These are phyloP conservation scores for Hygrophoropsis aurantiaca DNA, from an alignment of 768 basidiomycete genomes.

Conservation along the genomic window DNA sequence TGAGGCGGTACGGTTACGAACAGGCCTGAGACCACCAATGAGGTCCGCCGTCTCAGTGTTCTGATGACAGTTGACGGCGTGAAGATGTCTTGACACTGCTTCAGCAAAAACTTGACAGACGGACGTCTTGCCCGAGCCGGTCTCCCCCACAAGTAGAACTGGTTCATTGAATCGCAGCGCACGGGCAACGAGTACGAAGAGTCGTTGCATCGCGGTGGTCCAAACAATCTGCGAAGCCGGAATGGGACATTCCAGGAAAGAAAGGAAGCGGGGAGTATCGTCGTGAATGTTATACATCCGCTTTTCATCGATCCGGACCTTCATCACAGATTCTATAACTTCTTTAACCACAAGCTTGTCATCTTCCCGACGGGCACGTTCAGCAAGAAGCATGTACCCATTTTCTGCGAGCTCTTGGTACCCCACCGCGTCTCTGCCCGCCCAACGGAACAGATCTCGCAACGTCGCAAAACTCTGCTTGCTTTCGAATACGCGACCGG, in stretches of 20 bases:
- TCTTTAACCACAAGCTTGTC: constrained; percentile 90
- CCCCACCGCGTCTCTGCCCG: constrained; percentile 81
- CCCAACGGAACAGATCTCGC: constrained; percentile 97
- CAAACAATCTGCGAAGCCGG: constrained; percentile 65
- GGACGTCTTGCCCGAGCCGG: constrained; percentile 96
- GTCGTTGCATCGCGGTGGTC: constrained; percentile 90
- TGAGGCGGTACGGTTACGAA: constrained; percentile 67
- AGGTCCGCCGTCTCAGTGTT: constrained; percentile 98
- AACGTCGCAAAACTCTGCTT: constrained; percentile 96
- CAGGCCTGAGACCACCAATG: constrained; percentile 88
- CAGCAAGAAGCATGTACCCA: constrained; percentile 96
- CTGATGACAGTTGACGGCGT: constrained; percentile 91
- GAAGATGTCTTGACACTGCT: constrained; percentile 55
- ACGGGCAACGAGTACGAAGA: constrained; percentile 82
- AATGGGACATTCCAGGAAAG: constrained; percentile 57
- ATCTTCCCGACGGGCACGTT: constrained; percentile 80
- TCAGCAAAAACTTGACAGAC: constrained; percentile 89
- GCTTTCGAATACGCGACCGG: constrained; percentile 92
- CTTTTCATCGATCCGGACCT: constrained; percentile 75
- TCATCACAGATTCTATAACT: constrained; percentile 87
- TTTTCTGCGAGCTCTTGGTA: constrained; percentile 94
- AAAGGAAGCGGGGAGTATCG: constrained; percentile 36
- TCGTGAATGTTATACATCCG: constrained; percentile 62
- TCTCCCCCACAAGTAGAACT: constrained; percentile 93
- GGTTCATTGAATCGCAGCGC: constrained; percentile 92